phyloP scores from a whole-genome alignment of 225 moss, liverwort and hornwort species.

The Pseudoscleropodium purum region DNA sequence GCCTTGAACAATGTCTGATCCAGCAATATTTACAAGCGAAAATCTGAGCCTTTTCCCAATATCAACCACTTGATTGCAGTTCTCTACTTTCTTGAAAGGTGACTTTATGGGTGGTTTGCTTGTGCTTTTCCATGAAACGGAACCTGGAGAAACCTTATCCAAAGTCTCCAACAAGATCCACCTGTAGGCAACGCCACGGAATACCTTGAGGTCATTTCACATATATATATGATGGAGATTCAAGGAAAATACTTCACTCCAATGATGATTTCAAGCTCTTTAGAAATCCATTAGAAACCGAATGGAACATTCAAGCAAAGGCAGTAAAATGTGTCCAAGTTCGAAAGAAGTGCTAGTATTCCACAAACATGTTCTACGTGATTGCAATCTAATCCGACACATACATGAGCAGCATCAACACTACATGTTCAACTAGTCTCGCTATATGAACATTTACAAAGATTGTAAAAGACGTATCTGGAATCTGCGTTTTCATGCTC shows the following conservation, averaged over 20 bases:
- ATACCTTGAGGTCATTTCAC: neutral
- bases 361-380: neutral
- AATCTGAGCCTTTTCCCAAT: slow-evolving; percentile 79
- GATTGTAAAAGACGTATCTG: neutral
- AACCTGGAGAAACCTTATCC: slow-evolving; percentile 82
- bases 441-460: neutral
- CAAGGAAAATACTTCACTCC: neutral
- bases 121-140: slow-evolving; percentile 79
- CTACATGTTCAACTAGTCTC: neutral
- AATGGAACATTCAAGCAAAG: neutral
- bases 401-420: neutral
- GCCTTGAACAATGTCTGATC: slow-evolving; percentile 91
- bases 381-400: neutral
- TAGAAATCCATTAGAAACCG: neutral
- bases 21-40: slow-evolving; percentile 96
- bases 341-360: neutral
- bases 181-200: slow-evolving; percentile 17
- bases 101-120: slow-evolving; percentile 84
- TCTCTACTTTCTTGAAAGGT: slow-evolving; percentile 97
- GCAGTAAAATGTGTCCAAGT: neutral
- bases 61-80: slow-evolving; percentile 94
- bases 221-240: neutral
- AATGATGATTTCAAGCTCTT: neutral
- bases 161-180: slow-evolving; percentile 86
- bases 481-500: neutral